These are phyloP conservation scores for Didymella exigua DNA, from an alignment of 2,329 filamentous ascomycete genomes.

Conservation along the genomic window DNA sequence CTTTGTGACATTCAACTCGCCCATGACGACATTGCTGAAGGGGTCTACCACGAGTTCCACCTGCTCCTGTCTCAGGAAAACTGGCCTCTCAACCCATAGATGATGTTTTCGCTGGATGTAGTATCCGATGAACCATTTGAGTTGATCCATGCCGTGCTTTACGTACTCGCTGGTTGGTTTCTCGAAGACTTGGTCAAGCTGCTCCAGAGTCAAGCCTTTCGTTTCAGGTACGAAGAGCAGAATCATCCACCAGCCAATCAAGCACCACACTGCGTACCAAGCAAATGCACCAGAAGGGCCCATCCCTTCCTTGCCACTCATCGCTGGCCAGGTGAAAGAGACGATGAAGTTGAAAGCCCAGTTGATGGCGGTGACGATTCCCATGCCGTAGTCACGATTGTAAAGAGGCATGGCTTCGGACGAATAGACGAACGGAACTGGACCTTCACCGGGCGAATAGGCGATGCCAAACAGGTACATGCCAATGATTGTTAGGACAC, in stretches of 20 bases:
- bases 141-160: conserved; percentile 33
- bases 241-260: conserved; percentile 58
- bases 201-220: conserved; percentile 45
- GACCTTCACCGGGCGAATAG: no score
- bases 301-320: no score
- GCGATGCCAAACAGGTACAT: no score
- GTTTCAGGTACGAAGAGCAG: conserved; percentile 59
- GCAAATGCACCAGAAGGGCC: conserved; percentile 58
- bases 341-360: no score
- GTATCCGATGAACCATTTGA: conserved; percentile 43
- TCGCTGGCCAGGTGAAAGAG: no score
- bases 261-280: conserved; percentile 61
- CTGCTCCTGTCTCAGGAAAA: not conserved
- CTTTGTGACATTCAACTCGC: not conserved
- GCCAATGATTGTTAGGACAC: no score
- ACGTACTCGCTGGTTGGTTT: conserved; percentile 52
- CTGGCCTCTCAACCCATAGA: not conserved
- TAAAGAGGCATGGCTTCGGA: no score
- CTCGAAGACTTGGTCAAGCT: conserved; percentile 55
- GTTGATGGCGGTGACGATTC: no score
- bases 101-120: conserved; percentile 24
- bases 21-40: no score
- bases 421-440: no score
- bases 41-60: no score
- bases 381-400: no score